phyloP scores from a whole-genome alignment of 441 rosid species.

The Bocquillonia castaneifolia region DNA sequence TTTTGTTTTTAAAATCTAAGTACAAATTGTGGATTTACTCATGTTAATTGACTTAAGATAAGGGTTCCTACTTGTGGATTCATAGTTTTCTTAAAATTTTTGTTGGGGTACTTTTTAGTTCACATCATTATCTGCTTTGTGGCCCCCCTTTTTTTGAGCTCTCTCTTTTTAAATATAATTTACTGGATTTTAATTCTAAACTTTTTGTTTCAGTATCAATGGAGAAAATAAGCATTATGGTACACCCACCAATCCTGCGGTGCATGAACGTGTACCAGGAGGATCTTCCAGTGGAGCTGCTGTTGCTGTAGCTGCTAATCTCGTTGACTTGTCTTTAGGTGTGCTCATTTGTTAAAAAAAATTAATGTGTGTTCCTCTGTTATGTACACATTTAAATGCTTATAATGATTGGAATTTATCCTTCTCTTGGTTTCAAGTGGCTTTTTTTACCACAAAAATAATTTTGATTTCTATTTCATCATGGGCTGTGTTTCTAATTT shows the following conservation, averaged over 20 bases:
- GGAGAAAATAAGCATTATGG: slow-evolving; percentile 92
- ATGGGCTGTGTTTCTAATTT: no score
- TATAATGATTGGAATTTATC: no score
- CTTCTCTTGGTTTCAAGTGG: no score
- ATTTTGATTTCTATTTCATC: no score
- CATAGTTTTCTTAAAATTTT: background rate
- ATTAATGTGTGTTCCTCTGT: no score
- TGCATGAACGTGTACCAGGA: slow-evolving; percentile 66
- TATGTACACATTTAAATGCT: no score
- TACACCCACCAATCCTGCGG: slow-evolving; percentile 82
- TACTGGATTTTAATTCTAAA: slow-evolving; percentile 10
- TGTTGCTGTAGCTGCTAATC: slow-evolving; percentile 80
- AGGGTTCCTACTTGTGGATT: background rate
- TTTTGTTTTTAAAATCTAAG: background rate
- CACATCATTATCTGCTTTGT: no score
- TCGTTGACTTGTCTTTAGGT: slow-evolving; percentile 88
- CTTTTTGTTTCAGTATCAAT: slow-evolving; percentile 51
- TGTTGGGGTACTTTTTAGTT: no score
- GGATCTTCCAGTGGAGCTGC: slow-evolving; percentile 98
- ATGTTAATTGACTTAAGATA: slow-evolving; percentile 1
- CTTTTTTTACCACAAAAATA: no score
- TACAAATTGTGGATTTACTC: background rate
- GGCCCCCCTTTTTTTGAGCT: no score
- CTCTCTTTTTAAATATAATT: no score
- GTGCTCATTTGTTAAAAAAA: no score